These are phyloP conservation scores for Solanum ossicruentum DNA, from an alignment of 257 asterid species.

Conservation along the genomic window DNA sequence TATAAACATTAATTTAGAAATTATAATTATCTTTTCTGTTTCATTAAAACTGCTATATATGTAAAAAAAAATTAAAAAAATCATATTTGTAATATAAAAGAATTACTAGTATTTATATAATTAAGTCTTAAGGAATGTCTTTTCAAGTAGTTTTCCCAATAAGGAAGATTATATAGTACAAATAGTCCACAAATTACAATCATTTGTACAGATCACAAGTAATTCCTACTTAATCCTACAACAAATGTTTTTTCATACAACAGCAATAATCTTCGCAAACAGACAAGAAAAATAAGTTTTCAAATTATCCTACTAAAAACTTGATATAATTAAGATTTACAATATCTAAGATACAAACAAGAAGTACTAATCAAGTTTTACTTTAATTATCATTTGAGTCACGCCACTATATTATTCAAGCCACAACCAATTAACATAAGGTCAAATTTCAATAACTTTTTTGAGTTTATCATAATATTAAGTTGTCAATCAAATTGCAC, in stretches of 20 bases:
- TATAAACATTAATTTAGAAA: no score
- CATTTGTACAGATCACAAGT: background rate
- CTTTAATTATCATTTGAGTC: background rate
- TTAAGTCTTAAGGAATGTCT: no score
- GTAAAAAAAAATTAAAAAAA: no score
- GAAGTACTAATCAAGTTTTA: background rate
- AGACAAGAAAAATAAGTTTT: background rate
- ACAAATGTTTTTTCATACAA: background rate
- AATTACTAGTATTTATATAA: no score
- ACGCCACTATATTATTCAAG: background rate
- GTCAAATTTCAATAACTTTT: background rate
- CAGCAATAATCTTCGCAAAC: no score
- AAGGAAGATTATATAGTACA: no score
- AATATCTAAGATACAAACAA: background rate
- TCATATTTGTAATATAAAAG: no score
- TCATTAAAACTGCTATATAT: no score
- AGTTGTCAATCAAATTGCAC: background rate
- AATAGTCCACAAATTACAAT: background rate
- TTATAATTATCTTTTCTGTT: no score
- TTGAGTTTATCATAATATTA: background rate
- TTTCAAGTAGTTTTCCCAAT: no score
- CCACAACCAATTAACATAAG: background rate
- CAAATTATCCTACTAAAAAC: background rate
- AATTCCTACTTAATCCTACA: background rate
- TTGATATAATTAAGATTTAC: background rate